These are phyloP conservation scores for Candida nitratophila DNA, from an alignment of 805 yeast genomes.

Conservation along the genomic window DNA sequence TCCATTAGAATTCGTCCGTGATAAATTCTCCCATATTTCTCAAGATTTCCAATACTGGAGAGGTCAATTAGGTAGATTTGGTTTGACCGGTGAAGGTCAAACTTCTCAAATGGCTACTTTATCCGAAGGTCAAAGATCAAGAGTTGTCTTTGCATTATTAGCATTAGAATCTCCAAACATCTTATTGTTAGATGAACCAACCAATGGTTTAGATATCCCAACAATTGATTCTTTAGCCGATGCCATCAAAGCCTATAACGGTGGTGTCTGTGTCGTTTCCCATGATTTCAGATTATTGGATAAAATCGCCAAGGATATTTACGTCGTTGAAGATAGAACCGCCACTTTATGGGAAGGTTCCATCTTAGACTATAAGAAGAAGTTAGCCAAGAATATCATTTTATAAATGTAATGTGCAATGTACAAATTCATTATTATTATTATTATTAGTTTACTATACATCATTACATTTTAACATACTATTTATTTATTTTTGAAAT, in stretches of 20 bases:
- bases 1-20: slow-evolving; percentile 95
- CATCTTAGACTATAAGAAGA: slow-evolving; percentile 87
- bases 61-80: slow-evolving; percentile 95
- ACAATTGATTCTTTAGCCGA: slow-evolving; percentile 97
- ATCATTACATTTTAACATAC: too few species aligned
- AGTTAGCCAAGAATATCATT: slow-evolving; percentile 86
- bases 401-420: slow-evolving; percentile 39
- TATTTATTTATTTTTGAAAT: too few species aligned
- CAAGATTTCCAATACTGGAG: slow-evolving; percentile 99
- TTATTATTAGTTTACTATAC: too few species aligned
- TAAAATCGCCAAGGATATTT: slow-evolving; percentile 95
- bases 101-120: slow-evolving; percentile 97
- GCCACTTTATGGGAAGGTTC: slow-evolving; percentile 96
- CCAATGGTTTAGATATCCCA: slow-evolving; percentile 97
- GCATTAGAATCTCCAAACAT: slow-evolving; percentile 96
- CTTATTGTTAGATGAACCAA: slow-evolving; percentile 96
- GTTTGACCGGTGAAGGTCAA: slow-evolving; percentile 98
- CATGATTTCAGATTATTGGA: slow-evolving; percentile 98
- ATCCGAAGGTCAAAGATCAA: slow-evolving; percentile 98
- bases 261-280: slow-evolving; percentile 98
- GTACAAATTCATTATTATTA: too few species aligned
- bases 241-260: slow-evolving; percentile 89
- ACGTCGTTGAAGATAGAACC: slow-evolving; percentile 90
- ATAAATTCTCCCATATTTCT: slow-evolving; percentile 80
- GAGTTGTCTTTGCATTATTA: slow-evolving; percentile 94